phyloP scores from a whole-genome alignment of 2,329 filamentous ascomycete species.

The Cryphonectria japonica region DNA sequence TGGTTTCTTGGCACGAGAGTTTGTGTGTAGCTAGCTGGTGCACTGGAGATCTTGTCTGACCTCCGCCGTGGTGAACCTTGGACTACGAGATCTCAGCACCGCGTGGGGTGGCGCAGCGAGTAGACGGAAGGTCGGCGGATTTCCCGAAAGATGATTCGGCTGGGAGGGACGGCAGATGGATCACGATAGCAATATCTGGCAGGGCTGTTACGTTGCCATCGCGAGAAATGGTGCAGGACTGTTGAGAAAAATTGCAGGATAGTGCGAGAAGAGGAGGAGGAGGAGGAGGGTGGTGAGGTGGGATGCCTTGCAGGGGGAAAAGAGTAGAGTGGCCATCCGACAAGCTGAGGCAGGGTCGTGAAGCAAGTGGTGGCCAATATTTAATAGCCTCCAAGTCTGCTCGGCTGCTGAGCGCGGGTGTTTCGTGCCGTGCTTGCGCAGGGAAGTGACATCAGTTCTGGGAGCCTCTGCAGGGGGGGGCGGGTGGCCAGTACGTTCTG shows the following conservation, averaged over 20 bases:
- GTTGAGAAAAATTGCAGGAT: neutral
- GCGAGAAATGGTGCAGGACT: neutral
- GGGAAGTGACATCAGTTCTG: constrained; percentile 10
- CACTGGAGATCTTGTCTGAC: neutral
- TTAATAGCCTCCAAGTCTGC: neutral
- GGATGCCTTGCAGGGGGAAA: neutral
- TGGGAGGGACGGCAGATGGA: neutral
- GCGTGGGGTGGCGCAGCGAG: neutral
- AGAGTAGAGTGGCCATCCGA: neutral
- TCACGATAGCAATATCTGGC: neutral
- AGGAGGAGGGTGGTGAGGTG: neutral
- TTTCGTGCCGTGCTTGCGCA: constrained; percentile 6
- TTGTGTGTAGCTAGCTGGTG: neutral
- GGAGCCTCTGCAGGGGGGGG: too few relatives aligned
- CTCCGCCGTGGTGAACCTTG: neutral
- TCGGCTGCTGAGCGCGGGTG: neutral
- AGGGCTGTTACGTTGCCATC: constrained; percentile 2
- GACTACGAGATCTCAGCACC: neutral
- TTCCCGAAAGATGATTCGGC: neutral
- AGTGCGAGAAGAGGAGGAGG: neutral
- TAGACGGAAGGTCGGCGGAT: neutral
- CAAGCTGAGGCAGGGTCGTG: neutral
- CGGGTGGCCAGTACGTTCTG: too few relatives aligned
- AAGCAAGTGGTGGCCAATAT: neutral
- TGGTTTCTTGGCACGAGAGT: neutral